Base-by-base conservation (phyloP, 2,329 filamentous ascomycete genomes). In the Thielaviopsis populi region DNA sequence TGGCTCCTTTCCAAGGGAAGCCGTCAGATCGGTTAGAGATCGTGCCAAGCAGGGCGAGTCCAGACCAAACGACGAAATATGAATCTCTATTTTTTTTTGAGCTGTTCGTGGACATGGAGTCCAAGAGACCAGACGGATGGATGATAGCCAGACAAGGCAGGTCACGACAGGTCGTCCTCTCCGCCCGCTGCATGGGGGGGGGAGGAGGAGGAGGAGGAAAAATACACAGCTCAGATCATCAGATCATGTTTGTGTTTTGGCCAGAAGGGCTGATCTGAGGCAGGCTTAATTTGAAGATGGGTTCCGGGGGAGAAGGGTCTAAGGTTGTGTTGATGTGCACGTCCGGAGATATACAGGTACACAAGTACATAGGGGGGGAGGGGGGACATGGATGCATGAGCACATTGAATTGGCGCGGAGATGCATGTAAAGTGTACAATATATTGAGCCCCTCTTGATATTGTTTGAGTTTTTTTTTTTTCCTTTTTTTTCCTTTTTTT, bases 11-110 rank as follows among this genome's bases (percentile, higher is more conserved):
- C 27, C n/a, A 56, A 56, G 27, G 17, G 53, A 37, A 27, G 17
- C 27, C 53, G 53, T 37, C 27, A 56, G 53, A 56, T 56, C 53
- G 53, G 53, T 6, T 37, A 37, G 53, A 56, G 53, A 56, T 56
- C 53, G 53, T 5, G 53, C 11, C 19, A 37, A 3, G 7, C 30
- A 7, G 7, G 30, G 7, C 30, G 7, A 3, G 30, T 3, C 3
- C 3, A 3, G 30, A 33, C 30, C 30, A 33, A 7, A 33, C 7
- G 30, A 7, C 30, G 30, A 33, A 33, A 33, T 33, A 3, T 33
- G 30, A 33, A 33, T 33, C 30, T 33, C 7, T 33, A 3, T 7
- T 3, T 7, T 3, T 7, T 33, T 6, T 8, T 8, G 33, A 1
- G 4, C 30, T 33, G 30, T 33, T 33, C 30, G 30, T 33, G 30